Conservation (phyloP, 495 filamentous ascomycete genomes). For the Daldinia caldariorum region DNA sequence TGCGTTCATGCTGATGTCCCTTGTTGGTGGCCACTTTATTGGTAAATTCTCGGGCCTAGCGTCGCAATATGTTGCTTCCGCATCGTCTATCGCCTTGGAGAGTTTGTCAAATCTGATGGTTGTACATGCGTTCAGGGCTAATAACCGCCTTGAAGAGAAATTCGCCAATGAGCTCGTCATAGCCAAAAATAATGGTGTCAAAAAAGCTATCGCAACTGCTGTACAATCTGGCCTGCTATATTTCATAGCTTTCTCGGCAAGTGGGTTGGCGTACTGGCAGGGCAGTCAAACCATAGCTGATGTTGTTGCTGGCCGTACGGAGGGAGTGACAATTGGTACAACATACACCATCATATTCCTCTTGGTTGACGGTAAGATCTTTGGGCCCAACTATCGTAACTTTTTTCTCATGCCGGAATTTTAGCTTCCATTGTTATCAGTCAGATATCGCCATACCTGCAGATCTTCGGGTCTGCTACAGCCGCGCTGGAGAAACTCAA, state of each 20-base stretch:
- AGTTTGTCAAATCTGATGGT: conserved; percentile 58
- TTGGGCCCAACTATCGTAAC: background rate
- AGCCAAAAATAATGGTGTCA: conserved; percentile 62
- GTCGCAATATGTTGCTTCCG: conserved; percentile 54
- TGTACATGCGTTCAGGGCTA: conserved; percentile 61
- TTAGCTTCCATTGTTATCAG: conserved; percentile 69
- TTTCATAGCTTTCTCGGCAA: conserved; percentile 71
- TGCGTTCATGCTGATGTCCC: conserved; percentile 71
- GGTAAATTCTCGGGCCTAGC: conserved; percentile 66
- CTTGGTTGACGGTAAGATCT: conserved; percentile 66
- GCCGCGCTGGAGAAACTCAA: conserved; percentile 57
- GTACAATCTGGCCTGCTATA: conserved; percentile 72
- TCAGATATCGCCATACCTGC: conserved; percentile 70
- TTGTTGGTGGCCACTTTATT: conserved; percentile 68
- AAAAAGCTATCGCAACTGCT: conserved; percentile 67
- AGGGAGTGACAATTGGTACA: conserved; percentile 62
- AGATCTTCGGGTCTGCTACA: conserved; percentile 66
- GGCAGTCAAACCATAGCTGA: conserved; percentile 64
- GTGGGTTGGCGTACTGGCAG: conserved; percentile 74
- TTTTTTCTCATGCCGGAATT: conserved; percentile 15
- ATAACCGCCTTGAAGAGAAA: conserved; percentile 60
- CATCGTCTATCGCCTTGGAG: conserved; percentile 58
- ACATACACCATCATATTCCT: conserved; percentile 74
- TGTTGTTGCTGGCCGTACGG: conserved; percentile 52
- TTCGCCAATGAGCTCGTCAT: conserved; percentile 59